Evolutionary conservation across 1,284 basidiomycete genomes (phyloP), one percentile per base, ranked within the genome.

Genomic region (Ustilago curta): DNA sequence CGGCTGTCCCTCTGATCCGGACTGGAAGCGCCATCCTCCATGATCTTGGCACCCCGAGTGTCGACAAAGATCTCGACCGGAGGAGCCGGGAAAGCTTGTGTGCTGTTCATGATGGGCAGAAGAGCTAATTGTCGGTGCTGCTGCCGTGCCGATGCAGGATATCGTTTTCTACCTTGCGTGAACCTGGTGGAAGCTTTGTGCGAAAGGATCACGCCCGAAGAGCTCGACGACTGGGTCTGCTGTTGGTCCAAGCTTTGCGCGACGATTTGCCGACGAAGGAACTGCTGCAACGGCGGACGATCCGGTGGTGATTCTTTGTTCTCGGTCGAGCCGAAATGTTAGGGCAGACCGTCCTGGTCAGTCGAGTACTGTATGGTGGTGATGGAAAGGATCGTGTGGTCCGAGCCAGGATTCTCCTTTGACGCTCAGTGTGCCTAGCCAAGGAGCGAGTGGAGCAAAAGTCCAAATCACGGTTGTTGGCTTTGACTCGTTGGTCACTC

Each of bases 1-100:
- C 81, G 65, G 32, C 76, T 76, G 44, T 84, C 83, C 23, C 78
- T 61, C 47, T 80, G 75, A 11, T 82, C 79, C 4, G 80, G 74
- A 27, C 63, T 62, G 11, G 77, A 76, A 19, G 78, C 70, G 23
- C 69, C 77, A 54, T 81, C 80, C 31, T 79, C 77, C 62, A 82
- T 73, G 55, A 82, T 80, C 61, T 78, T 75, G 23, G 80, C 79
- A 37, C 79, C 80, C 43, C 75, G 53, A 14, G 77, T 78, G 51
- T 78, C 73, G 64, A 78, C 77, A 49, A 73, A 76, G 65, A 78
- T 76, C 61, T 78, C 77, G 48, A 78, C 70, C 1, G 77, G 73
- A 58, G 73, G 67, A 45, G 77, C 77, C 1, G 70, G 70, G 23
- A 74, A 70, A 4, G 67, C 25, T 43, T 71, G 69, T 6, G 52